Evolutionary conservation across 352 stramenopile species (phyloP).

Genomic region (Pythium periplocum): DNA sequence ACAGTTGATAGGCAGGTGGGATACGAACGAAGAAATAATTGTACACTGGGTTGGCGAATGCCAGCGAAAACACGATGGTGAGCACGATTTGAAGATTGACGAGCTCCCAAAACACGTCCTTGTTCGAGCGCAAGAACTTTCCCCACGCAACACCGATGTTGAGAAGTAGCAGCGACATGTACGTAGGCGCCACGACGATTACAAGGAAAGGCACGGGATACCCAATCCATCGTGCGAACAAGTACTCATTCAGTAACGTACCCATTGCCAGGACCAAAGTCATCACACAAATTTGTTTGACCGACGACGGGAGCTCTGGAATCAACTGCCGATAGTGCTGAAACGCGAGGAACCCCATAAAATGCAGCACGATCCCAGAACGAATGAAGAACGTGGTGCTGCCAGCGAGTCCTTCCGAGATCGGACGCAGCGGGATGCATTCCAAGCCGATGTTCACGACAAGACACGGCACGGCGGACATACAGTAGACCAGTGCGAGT

Average conservation of each 20-base stretch:
- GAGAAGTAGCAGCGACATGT: too few relatives aligned
- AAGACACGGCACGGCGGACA: conserved; percentile 6
- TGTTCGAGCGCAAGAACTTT: too few relatives aligned
- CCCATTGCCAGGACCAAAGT: neutral
- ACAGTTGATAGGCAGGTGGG: conserved; percentile 1
- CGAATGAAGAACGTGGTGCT: too few relatives aligned
- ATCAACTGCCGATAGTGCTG: conserved; percentile 2
- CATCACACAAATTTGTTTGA: conserved; percentile 2
- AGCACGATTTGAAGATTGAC: too few relatives aligned
- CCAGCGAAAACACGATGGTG: neutral
- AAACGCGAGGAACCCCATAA: conserved; percentile 1
- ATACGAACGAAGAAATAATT: conserved; percentile 15
- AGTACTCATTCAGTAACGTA: neutral
- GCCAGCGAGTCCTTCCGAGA: too few relatives aligned
- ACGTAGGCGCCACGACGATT: too few relatives aligned
- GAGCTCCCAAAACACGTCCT: too few relatives aligned
- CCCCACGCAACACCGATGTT: too few relatives aligned
- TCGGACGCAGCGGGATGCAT: too few relatives aligned
- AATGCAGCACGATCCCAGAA: too few relatives aligned
- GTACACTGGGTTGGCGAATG: conserved; percentile 13
- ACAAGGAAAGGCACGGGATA: conserved; percentile 3
- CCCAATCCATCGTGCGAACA: conserved; percentile 1
- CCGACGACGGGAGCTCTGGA: conserved; percentile 1
- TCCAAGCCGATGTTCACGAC: neutral
- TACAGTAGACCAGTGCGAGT: neutral